A percentile compares a stretch with the other conserved stretches of the same genome.
These are phyloP conservation scores for Euphorbia pulcherrima DNA, from an alignment of 345 rosid species.

Conservation along the genomic window DNA sequence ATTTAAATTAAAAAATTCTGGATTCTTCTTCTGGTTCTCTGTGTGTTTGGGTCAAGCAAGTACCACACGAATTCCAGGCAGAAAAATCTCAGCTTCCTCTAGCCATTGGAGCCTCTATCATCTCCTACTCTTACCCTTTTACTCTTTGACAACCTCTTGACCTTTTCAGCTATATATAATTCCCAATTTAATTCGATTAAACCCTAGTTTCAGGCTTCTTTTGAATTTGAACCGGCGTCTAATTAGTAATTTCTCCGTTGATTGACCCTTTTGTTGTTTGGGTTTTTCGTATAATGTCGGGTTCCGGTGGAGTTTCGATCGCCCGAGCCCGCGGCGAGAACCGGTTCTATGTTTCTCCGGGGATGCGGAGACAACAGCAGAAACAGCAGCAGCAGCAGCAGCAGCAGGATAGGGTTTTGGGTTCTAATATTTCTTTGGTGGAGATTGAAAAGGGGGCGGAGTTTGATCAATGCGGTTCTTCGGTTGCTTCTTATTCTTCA, in stretches of 20 bases:
- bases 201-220: not conserved
- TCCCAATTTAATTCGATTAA: not conserved
- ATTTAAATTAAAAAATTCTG: not conserved
- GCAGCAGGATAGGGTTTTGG: slow-evolving; percentile 22
- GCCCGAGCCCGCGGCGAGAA: slow-evolving; percentile 35
- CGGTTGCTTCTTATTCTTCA: slow-evolving; percentile 15
- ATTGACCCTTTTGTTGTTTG: not conserved
- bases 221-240: not conserved
- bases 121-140: not conserved
- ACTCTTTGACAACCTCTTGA: not conserved
- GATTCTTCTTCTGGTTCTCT: slow-evolving; percentile 16
- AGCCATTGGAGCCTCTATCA: not conserved
- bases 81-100: not conserved
- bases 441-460: slow-evolving; percentile 30
- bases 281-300: slow-evolving; percentile 28
- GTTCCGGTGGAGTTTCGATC: slow-evolving; percentile 31
- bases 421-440: slow-evolving; percentile 29
- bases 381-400: slow-evolving; percentile 35
- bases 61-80: not conserved
- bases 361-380: slow-evolving; percentile 41
- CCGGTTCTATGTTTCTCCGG: slow-evolving; percentile 44
- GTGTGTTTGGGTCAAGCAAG: not conserved
- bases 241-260: not conserved
- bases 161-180: not conserved
- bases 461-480: slow-evolving; percentile 35